These are phyloP conservation scores for Conticribra weissflogii DNA, from an alignment of 108 stramenopile species.

Conservation along the genomic window DNA sequence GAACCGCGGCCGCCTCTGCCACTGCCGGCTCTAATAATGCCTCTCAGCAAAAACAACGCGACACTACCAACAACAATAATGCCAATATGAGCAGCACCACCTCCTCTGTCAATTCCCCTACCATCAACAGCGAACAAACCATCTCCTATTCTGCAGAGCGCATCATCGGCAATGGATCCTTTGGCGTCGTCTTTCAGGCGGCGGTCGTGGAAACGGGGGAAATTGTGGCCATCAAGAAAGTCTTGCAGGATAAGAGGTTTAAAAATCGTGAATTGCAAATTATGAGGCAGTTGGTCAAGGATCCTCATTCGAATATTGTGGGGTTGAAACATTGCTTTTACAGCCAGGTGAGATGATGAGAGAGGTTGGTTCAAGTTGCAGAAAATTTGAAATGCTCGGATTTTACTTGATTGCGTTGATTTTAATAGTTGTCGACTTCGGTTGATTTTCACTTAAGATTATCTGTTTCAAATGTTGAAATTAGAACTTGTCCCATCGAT, in stretches of 20 bases:
- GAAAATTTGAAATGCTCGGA: too few species aligned
- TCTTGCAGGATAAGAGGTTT: slow-evolving; percentile 98
- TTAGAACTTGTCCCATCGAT: too few species aligned
- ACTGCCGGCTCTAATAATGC: too few species aligned
- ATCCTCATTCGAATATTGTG: slow-evolving; percentile 97
- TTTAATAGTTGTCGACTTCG: too few species aligned
- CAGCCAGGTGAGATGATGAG: slow-evolving; percentile 90
- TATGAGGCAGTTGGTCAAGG: slow-evolving; percentile 95
- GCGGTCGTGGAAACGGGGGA: slow-evolving; percentile 96
- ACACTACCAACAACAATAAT: neutral
- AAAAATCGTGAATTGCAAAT: slow-evolving; percentile 99
- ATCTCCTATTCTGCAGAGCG: slow-evolving; percentile 96
- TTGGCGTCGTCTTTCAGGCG: slow-evolving; percentile 98
- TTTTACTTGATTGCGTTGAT: too few species aligned
- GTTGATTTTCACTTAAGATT: too few species aligned
- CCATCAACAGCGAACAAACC: slow-evolving; percentile 52
- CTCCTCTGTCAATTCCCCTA: slow-evolving; percentile 3
- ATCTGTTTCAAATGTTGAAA: too few species aligned
- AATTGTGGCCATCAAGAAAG: slow-evolving; percentile 95
- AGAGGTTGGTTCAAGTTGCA: too few species aligned
- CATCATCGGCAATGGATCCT: slow-evolving; percentile 98
- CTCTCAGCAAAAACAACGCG: too few species aligned
- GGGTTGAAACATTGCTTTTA: slow-evolving; percentile 97
- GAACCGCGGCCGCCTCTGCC: neutral
- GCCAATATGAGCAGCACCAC: neutral